phyloP scores from a whole-genome alignment of 352 stramenopile species.

The Phytopythium montanum region DNA sequence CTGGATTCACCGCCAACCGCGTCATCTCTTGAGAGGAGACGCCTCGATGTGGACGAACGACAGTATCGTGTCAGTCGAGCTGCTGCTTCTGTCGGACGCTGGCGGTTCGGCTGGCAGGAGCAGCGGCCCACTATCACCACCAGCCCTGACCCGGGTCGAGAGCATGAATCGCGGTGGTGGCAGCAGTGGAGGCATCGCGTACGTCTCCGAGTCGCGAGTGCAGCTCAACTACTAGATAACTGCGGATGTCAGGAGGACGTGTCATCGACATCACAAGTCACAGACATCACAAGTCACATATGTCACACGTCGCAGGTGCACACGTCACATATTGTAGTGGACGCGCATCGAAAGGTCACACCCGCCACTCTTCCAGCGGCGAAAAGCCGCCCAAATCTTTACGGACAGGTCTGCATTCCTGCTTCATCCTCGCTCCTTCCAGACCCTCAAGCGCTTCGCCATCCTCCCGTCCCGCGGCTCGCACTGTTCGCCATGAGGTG shows the following conservation, averaged over 20 bases:
- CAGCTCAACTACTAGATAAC: conserved; percentile 8
- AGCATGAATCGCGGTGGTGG: background rate
- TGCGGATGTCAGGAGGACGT: background rate
- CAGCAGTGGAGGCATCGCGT: conserved; percentile 3
- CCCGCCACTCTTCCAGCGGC: background rate
- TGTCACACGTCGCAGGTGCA: background rate
- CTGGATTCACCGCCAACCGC: conserved; percentile 14
- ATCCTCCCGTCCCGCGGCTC: background rate
- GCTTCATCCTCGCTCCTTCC: background rate
- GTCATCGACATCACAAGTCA: background rate
- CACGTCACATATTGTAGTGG: background rate
- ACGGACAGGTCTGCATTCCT: background rate
- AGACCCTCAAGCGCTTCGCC: background rate
- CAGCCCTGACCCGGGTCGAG: background rate
- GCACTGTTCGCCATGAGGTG: background rate
- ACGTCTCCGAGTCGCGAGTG: conserved; percentile 3
- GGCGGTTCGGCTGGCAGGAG: background rate
- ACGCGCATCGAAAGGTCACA: background rate
- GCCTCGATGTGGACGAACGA: background rate
- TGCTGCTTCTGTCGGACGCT: conserved; percentile 4
- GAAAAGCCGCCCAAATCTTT: background rate
- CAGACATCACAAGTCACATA: background rate
- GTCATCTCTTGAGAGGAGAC: background rate
- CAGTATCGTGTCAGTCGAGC: conserved; percentile 3
- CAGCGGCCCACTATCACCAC: background rate